Conservation (phyloP, 208 protist genomes). For the Spongospora subterranea region DNA sequence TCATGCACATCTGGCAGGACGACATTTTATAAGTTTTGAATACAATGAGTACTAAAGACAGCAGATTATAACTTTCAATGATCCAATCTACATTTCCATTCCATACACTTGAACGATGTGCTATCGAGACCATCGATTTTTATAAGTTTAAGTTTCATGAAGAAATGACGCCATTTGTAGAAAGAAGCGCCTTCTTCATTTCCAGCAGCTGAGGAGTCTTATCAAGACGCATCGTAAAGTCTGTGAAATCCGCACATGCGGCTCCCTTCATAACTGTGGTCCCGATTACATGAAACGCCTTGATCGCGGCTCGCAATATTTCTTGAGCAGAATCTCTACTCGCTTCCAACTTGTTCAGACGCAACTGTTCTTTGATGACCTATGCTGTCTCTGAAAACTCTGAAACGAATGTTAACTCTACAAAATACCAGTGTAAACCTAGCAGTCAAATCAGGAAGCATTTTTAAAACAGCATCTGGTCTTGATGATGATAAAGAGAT, state of each 20-base stretch:
- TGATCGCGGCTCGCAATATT: background rate
- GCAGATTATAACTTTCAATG: no score
- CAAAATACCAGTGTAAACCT: background rate
- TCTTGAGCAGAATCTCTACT: background rate
- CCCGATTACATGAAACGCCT: background rate
- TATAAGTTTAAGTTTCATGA: no score
- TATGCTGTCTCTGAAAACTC: background rate
- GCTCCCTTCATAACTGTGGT: background rate
- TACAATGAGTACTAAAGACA: no score
- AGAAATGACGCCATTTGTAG: no score
- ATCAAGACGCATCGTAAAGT: background rate
- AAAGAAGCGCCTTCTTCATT: background rate
- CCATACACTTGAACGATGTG: no score
- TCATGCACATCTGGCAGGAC: no score
- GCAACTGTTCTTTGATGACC: constrained; percentile 32
- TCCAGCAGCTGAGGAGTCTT: background rate
- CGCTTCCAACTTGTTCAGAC: background rate
- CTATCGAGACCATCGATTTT: no score
- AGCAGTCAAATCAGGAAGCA: background rate
- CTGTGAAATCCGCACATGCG: background rate
- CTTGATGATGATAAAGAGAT: background rate
- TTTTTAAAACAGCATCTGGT: background rate
- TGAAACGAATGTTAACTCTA: background rate
- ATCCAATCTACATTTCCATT: no score
- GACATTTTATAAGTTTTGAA: no score